Percentiles rank a stretch among this genome's conserved stretches.
Conservation (phyloP, 2,329 filamentous ascomycete genomes). For the Neofusicoccum sp. region DNA sequence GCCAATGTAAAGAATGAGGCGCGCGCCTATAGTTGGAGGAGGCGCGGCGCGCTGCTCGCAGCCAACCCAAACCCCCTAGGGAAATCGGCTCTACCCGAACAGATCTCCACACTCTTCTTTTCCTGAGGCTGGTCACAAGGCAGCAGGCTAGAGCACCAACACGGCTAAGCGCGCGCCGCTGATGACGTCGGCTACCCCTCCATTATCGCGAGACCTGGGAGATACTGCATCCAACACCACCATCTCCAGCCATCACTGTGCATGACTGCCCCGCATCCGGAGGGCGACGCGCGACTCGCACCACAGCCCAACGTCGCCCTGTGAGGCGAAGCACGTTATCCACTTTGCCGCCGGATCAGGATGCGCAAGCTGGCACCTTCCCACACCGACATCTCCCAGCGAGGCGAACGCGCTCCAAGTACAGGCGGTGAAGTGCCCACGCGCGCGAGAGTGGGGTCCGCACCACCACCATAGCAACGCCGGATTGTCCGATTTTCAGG, state of each 20-base stretch:
- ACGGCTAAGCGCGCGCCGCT: background rate
- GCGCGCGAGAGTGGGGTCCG: conserved; percentile 3
- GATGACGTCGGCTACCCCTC: conserved; percentile 16
- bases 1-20: conserved; percentile 13
- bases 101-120: conserved; percentile 11
- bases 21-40: background rate
- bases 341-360: conserved; percentile 8
- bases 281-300: conserved; percentile 6
- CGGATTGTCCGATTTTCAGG: conserved; percentile 14
- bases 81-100: conserved; percentile 17
- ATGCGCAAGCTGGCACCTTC: conserved; percentile 11
- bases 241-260: conserved; percentile 4
- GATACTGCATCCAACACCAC: background rate
- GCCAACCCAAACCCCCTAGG: conserved; percentile 6
- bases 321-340: conserved; percentile 7
- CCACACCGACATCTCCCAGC: conserved; percentile 14
- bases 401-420: background rate
- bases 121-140: conserved; percentile 15
- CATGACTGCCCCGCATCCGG: conserved; percentile 9
- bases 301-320: conserved; percentile 4
- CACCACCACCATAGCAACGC: background rate
- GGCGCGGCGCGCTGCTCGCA: background rate
- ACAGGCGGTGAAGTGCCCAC: conserved; percentile 6
- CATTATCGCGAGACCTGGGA: conserved; percentile 10
- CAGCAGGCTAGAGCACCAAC: background rate